phyloP scores from a whole-genome alignment of 352 stramenopile genomes.

The Pythium apleroticum region DNA sequence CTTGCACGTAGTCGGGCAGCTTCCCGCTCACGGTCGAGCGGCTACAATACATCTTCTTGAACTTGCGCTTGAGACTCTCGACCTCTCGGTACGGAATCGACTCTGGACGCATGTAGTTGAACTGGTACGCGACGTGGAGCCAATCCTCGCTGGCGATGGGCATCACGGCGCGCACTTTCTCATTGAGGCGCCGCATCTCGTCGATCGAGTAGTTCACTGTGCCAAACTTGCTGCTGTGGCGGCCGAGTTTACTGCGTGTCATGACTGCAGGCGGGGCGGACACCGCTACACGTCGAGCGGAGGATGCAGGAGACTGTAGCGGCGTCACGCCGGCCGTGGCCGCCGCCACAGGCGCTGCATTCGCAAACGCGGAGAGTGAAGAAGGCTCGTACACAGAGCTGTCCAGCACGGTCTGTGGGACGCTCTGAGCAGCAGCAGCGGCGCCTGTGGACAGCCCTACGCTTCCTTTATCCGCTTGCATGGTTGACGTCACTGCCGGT shows the following conservation, averaged over 20 bases:
- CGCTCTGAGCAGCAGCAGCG: not conserved
- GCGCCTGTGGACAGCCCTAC: not conserved
- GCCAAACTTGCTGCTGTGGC: constrained; percentile 59
- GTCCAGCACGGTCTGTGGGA: constrained; percentile 16
- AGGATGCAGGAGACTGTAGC: not conserved
- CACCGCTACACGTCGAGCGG: not conserved
- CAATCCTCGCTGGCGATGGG: constrained; percentile 51
- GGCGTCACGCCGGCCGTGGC: not conserved
- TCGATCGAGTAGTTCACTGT: constrained; percentile 70
- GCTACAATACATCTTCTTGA: constrained; percentile 72
- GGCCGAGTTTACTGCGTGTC: constrained; percentile 21
- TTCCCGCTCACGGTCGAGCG: constrained; percentile 22
- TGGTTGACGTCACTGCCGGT: not conserved
- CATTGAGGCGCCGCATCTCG: constrained; percentile 66
- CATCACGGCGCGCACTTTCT: constrained; percentile 55
- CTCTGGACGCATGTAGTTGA: constrained; percentile 64
- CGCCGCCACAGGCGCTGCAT: constrained; percentile 16
- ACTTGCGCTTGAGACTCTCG: constrained; percentile 68
- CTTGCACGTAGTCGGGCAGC: constrained; percentile 48
- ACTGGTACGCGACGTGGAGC: constrained; percentile 64
- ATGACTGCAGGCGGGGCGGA: not conserved
- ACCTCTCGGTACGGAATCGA: constrained; percentile 62
- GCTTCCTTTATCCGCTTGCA: not conserved
- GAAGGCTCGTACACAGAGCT: constrained; percentile 14
- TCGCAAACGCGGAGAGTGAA: constrained; percentile 14